These are phyloP conservation scores for Epichloe elymi DNA, from an alignment of 2,329 filamentous ascomycete genomes.

Conservation along the genomic window DNA sequence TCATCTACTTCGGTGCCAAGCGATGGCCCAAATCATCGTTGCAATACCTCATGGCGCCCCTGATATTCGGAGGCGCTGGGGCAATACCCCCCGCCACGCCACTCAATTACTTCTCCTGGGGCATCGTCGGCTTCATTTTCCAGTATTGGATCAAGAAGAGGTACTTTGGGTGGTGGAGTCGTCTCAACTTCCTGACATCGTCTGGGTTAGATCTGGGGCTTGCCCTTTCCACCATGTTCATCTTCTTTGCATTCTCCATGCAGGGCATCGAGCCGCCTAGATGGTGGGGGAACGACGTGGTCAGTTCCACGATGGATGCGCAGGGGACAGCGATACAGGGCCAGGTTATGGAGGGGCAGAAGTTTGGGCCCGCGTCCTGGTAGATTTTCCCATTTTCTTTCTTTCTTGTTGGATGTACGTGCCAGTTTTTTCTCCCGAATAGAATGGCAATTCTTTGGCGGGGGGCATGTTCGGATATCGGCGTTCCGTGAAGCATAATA, in stretches of 20 bases:
- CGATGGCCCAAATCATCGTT: conserved; percentile 37
- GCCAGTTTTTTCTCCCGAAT: no score
- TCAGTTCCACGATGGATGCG: conserved; percentile 48
- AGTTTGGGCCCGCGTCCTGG: conserved; percentile 49
- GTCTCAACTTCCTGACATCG: conserved; percentile 59
- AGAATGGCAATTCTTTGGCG: no score
- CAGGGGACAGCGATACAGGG: conserved; percentile 45
- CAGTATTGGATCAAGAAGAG: conserved; percentile 53
- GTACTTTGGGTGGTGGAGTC: conserved; percentile 57
- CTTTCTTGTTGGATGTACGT: background rate
- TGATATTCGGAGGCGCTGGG: conserved; percentile 48
- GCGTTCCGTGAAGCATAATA: no score
- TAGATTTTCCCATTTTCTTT: conserved; percentile 10
- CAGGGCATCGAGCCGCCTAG: conserved; percentile 45
- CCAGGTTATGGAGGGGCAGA: conserved; percentile 37
- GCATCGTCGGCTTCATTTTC: conserved; percentile 56
- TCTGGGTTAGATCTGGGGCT: conserved; percentile 58
- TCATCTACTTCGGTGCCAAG: conserved; percentile 36
- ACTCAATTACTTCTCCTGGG: conserved; percentile 64
- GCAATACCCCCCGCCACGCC: conserved; percentile 54
- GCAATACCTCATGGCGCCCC: conserved; percentile 44
- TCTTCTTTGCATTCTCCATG: conserved; percentile 58
- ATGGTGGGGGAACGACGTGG: conserved; percentile 58
- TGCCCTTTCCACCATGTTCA: conserved; percentile 51
- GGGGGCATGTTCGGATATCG: no score